phyloP scores from a whole-genome alignment of 441 rosid genomes.

The Syzygium syzygioides region DNA sequence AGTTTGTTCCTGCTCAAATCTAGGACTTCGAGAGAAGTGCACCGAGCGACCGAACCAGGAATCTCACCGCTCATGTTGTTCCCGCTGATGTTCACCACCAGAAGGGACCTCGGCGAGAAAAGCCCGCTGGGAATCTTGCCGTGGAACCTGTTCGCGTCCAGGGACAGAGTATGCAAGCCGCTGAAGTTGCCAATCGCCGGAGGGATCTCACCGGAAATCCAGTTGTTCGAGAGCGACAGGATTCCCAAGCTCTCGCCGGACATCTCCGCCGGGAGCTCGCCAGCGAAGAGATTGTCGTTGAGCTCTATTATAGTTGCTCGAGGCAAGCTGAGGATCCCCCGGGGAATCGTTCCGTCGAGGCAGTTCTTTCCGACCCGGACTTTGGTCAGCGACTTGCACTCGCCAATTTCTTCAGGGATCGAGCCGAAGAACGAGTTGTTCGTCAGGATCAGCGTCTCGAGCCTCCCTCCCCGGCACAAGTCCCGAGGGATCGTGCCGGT shows the following conservation, averaged over 20 bases:
- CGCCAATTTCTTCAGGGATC: constrained; percentile 60
- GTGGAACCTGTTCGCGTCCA: constrained; percentile 43
- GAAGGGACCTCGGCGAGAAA: constrained; percentile 37
- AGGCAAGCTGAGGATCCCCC: constrained; percentile 65
- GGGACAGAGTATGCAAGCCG: constrained; percentile 28
- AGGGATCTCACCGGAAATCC: constrained; percentile 61
- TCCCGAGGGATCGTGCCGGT: constrained; percentile 65
- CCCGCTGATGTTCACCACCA: constrained; percentile 39
- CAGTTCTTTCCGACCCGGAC: constrained; percentile 47
- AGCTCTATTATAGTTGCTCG: constrained; percentile 37
- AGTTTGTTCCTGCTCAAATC: constrained; percentile 66
- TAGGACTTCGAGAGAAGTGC: constrained; percentile 40
- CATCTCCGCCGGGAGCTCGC: constrained; percentile 57
- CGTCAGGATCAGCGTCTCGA: constrained; percentile 45
- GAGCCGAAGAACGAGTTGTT: constrained; percentile 66
- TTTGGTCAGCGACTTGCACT: constrained; percentile 51
- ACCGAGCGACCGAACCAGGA: constrained; percentile 37
- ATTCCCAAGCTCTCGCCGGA: constrained; percentile 38
- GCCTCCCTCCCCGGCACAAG: constrained; percentile 55
- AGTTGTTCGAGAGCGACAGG: constrained; percentile 45
- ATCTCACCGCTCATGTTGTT: constrained; percentile 56
- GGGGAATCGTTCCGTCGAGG: constrained; percentile 65
- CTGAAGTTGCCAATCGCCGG: constrained; percentile 45
- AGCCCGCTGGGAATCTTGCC: constrained; percentile 53
- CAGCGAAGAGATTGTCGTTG: constrained; percentile 56